phyloP scores from a whole-genome alignment of 345 rosid genomes.

The Populus alba region DNA sequence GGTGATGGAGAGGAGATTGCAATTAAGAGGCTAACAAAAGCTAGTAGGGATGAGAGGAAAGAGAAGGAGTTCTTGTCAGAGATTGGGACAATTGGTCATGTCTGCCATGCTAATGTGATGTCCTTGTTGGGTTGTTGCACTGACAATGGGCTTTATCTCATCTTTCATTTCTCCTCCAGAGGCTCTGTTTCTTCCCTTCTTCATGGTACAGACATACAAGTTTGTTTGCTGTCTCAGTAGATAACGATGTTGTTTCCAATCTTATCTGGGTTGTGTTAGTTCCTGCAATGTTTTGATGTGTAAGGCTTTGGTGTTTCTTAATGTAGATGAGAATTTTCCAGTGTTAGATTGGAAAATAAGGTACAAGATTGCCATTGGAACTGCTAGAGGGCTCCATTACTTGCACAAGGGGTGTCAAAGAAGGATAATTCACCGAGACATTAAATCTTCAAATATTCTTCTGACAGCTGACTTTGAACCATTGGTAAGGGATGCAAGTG shows the following conservation, averaged over 20 bases:
- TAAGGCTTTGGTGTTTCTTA: neutral
- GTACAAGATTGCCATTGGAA: constrained; percentile 72
- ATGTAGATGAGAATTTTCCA: constrained; percentile 46
- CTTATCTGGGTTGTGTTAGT: constrained; percentile 12
- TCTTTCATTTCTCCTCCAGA: constrained; percentile 74
- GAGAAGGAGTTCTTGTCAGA: constrained; percentile 86
- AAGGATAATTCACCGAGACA: constrained; percentile 90
- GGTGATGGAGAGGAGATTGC: constrained; percentile 64
- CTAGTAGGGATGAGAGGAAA: constrained; percentile 74
- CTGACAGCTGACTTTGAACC: constrained; percentile 78
- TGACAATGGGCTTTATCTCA: constrained; percentile 84
- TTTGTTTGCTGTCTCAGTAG: neutral
- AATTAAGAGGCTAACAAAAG: constrained; percentile 74
- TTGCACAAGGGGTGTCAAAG: constrained; percentile 89
- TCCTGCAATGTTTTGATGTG: neutral
- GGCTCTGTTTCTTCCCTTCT: constrained; percentile 93
- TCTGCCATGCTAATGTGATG: constrained; percentile 70
- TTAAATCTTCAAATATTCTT: constrained; percentile 84
- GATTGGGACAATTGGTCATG: constrained; percentile 95
- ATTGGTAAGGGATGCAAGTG: constrained; percentile 46
- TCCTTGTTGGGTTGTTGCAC: constrained; percentile 83
- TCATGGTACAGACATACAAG: constrained; percentile 50
- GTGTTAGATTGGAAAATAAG: constrained; percentile 72
- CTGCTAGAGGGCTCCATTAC: constrained; percentile 83
- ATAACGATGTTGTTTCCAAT: neutral